Conservation (phyloP, 257 asterid genomes). For the Cordia subcordata region DNA sequence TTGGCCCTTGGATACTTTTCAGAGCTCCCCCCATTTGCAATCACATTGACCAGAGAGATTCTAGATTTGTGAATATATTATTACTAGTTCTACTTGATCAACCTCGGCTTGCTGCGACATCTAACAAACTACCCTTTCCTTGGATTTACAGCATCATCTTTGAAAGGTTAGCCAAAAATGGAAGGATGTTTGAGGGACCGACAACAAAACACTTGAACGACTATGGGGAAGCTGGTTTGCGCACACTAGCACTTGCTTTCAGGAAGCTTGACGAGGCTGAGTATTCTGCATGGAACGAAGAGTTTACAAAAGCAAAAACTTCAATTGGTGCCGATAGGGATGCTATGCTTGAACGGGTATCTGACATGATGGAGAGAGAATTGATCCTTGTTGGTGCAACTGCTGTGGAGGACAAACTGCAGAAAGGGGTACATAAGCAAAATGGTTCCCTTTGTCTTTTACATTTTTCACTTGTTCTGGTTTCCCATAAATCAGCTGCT, state of each 20-base stretch:
- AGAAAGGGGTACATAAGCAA: slow-evolving; percentile 48
- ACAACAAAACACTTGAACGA: slow-evolving; percentile 47
- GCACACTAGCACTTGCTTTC: slow-evolving; percentile 56
- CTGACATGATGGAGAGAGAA: slow-evolving; percentile 60
- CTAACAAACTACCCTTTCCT: slow-evolving; percentile 2
- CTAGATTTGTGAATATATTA: background rate
- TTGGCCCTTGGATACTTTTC: too few relatives aligned
- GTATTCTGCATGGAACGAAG: slow-evolving; percentile 40
- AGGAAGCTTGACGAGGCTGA: slow-evolving; percentile 29
- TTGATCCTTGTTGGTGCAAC: slow-evolving; percentile 57
- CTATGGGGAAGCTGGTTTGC: slow-evolving; percentile 62
- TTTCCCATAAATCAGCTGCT: background rate
- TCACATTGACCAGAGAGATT: background rate
- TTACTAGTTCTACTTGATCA: background rate
- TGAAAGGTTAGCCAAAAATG: slow-evolving; percentile 51
- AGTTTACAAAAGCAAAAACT: slow-evolving; percentile 38
- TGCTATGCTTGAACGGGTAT: slow-evolving; percentile 44
- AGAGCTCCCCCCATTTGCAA: too few relatives aligned
- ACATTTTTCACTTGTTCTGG: background rate
- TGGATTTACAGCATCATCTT: slow-evolving; percentile 42
- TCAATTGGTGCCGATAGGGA: slow-evolving; percentile 49
- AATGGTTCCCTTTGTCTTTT: background rate
- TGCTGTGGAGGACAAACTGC: slow-evolving; percentile 70
- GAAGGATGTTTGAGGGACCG: slow-evolving; percentile 51
- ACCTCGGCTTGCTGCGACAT: background rate